A percentile compares a stretch with the other conserved stretches of the same genome.
Evolutionary conservation across 2,329 filamentous ascomycete species (phyloP).

Genomic region (Paecilomyces sp.): DNA sequence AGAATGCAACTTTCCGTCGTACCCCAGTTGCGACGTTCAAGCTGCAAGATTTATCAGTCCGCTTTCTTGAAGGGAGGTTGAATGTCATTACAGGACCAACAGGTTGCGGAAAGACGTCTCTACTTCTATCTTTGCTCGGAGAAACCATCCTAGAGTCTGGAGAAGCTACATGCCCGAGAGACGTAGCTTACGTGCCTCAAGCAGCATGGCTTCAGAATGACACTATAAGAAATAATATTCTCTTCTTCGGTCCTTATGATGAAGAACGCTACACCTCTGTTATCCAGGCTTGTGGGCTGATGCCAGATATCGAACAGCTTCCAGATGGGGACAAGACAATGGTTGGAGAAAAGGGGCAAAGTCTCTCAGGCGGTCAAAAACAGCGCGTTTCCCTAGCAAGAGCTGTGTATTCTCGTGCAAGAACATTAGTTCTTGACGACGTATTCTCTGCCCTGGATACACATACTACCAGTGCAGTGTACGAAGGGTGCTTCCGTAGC

Average conservation of each 20-base stretch:
- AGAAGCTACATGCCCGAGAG: constrained; percentile 39
- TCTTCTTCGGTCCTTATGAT: constrained; percentile 54
- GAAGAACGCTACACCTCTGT: constrained; percentile 51
- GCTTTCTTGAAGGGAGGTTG: constrained; percentile 48
- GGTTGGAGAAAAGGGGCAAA: constrained; percentile 57
- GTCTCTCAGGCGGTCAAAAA: constrained; percentile 57
- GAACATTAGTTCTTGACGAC: constrained; percentile 52
- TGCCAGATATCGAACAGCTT: constrained; percentile 51
- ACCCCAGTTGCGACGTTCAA: constrained; percentile 46
- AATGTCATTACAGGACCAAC: constrained; percentile 51
- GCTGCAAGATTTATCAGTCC: constrained; percentile 34
- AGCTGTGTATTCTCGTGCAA: constrained; percentile 51
- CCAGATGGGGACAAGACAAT: constrained; percentile 51
- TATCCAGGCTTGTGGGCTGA: constrained; percentile 54
- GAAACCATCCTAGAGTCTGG: constrained; percentile 19
- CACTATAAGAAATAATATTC: constrained; percentile 58
- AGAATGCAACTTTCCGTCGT: constrained; percentile 43
- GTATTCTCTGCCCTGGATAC: constrained; percentile 55
- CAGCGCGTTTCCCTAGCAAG: constrained; percentile 54
- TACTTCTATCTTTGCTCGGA: constrained; percentile 31
- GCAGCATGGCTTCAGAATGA: constrained; percentile 60
- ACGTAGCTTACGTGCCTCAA: constrained; percentile 52
- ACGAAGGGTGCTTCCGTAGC: constrained; percentile 52
- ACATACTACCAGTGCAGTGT: constrained; percentile 50
- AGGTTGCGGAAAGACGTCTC: constrained; percentile 52